Conservation (phyloP, 441 rosid genomes). For the Gossypium armourianum region DNA sequence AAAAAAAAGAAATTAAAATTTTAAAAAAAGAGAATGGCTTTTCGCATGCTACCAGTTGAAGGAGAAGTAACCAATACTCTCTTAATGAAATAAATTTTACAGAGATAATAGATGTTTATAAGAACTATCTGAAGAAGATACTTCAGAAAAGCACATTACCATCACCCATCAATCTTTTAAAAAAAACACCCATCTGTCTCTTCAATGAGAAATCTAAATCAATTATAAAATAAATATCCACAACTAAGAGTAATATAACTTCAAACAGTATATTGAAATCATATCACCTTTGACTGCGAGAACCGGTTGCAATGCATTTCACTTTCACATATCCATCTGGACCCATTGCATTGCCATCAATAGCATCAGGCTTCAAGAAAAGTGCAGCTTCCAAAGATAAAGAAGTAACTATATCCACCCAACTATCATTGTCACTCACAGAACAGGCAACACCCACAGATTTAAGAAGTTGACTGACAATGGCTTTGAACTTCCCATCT, state of each 20-base stretch:
- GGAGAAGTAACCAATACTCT: neutral
- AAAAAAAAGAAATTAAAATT: neutral
- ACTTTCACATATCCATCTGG: conserved; percentile 62
- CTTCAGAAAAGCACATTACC: neutral
- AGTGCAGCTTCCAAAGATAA: conserved; percentile 90
- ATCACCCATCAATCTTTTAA: neutral
- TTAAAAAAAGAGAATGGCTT: neutral
- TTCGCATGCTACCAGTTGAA: neutral
- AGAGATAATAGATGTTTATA: neutral
- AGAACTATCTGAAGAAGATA: neutral
- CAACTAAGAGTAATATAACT: neutral
- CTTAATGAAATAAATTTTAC: neutral
- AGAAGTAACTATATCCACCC: conserved; percentile 62
- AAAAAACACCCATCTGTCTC: conserved; percentile 10
- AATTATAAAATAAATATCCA: neutral
- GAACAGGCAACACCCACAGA: conserved; percentile 34
- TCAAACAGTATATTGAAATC: neutral
- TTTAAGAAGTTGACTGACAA: conserved; percentile 51
- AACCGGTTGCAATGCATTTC: conserved; percentile 83
- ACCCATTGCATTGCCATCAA: conserved; percentile 50
- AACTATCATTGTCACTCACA: conserved; percentile 37
- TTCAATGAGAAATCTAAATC: neutral
- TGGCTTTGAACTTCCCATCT: conserved; percentile 53
- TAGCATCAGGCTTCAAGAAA: conserved; percentile 51
- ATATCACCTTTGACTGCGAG: conserved; percentile 53